phyloP scores from a whole-genome alignment of 768 basidiomycete genomes.

The Ramaria rubella region DNA sequence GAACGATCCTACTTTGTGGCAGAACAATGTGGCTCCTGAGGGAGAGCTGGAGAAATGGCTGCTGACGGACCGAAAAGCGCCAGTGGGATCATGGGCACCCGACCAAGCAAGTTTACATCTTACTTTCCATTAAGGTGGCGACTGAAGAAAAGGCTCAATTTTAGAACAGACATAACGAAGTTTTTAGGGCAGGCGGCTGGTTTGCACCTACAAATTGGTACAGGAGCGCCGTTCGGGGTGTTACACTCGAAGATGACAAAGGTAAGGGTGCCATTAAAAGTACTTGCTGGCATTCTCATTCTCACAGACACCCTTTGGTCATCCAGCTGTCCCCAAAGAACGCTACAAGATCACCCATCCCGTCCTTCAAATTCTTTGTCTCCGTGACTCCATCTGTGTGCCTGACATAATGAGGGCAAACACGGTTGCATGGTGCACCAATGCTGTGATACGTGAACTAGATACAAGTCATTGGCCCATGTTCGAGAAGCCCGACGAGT shows the following conservation, averaged over 20 bases:
- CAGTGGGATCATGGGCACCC: conserved; percentile 27
- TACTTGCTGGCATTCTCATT: too few relatives aligned
- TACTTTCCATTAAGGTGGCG: conserved; percentile 22
- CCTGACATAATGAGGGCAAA: too few relatives aligned
- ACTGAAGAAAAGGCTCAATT: conserved; percentile 12
- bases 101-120: conserved; percentile 16
- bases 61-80: conserved; percentile 24
- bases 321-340: conserved; percentile 15
- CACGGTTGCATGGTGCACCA: conserved; percentile 23
- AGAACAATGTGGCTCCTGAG: conserved; percentile 28
- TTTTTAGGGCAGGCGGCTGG: too few relatives aligned
- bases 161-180: too few relatives aligned
- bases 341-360: conserved; percentile 27
- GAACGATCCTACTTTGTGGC: conserved; percentile 30
- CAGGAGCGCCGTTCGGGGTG: conserved; percentile 22
- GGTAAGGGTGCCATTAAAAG: too few relatives aligned
- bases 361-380: too few relatives aligned
- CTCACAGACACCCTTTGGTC: too few relatives aligned
- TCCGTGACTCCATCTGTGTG: too few relatives aligned
- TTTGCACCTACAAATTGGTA: conserved; percentile 32
- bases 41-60: too few relatives aligned
- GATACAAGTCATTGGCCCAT: conserved; percentile 37
- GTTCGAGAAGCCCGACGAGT: conserved; percentile 25
- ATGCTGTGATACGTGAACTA: conserved; percentile 30
- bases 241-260: conserved; percentile 28